phyloP scores from a whole-genome alignment of 306 rosid species.

The Myrica gale region DNA sequence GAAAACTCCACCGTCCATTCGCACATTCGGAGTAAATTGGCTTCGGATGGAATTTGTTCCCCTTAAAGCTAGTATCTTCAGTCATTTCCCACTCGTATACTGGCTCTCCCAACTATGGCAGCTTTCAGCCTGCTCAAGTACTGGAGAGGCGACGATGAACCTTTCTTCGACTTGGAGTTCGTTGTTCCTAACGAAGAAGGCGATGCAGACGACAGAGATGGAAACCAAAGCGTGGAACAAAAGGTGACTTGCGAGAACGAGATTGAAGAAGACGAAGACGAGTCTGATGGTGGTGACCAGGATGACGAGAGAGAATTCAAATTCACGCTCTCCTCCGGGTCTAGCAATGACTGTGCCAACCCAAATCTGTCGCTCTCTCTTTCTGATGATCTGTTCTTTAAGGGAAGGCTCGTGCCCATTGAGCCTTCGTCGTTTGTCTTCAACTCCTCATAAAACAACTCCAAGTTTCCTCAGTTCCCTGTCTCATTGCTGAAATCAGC shows the following conservation, averaged over 20 bases:
- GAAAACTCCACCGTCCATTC: too few relatives aligned
- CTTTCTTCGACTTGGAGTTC: conserved; percentile 90
- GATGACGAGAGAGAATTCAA: conserved; percentile 61
- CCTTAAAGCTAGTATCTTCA: conserved; percentile 22
- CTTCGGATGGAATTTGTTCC: too few relatives aligned
- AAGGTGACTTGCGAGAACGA: conserved; percentile 8
- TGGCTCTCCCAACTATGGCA: conserved; percentile 99
- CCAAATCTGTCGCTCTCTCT: conserved; percentile 67
- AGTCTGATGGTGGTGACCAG: conserved; percentile 21
- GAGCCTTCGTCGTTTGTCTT: conserved; percentile 47
- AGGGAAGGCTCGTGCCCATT: conserved; percentile 67
- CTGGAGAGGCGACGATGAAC: conserved; percentile 84
- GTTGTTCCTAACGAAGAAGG: conserved; percentile 60
- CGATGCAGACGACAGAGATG: conserved; percentile 23
- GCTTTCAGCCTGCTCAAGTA: conserved; percentile 92
- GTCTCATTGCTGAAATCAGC: conserved; percentile 77
- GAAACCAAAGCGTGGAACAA: conserved; percentile 10
- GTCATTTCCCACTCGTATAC: conserved; percentile 40
- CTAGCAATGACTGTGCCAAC: conserved; percentile 58
- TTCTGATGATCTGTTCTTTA: conserved; percentile 65
- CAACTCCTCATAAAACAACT: conserved; percentile 49
- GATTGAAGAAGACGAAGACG: conserved; percentile 20
- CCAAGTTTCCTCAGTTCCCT: conserved; percentile 57
- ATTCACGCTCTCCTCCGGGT: conserved; percentile 67
- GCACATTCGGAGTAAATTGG: too few relatives aligned